A percentile compares a stretch with the other conserved stretches of the same genome.
Evolutionary conservation across 768 basidiomycete genomes (phyloP).

Genomic region (Tricholoma flavovirens): DNA sequence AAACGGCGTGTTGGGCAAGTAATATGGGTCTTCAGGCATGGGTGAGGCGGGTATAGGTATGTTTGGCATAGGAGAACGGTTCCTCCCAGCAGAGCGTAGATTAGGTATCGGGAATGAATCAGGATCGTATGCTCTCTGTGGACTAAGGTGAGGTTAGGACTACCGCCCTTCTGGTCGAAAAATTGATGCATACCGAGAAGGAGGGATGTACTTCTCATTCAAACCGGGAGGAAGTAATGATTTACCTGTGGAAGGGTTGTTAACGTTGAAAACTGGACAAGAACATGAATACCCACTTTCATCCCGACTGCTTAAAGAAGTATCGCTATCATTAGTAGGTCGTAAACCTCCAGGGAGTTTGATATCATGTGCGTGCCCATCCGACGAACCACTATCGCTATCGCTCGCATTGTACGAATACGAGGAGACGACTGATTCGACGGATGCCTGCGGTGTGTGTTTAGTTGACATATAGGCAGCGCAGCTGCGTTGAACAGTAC

Average conservation of each 20-base stretch:
- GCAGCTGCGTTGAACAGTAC: constrained; percentile 21
- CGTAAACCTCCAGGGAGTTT: constrained; percentile 18
- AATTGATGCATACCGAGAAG: background rate
- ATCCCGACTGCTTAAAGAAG: constrained; percentile 14
- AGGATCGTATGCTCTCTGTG: constrained; percentile 2
- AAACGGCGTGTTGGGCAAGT: constrained; percentile 17
- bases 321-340: constrained; percentile 16
- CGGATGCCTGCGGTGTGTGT: constrained; percentile 21
- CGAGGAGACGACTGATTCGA: constrained; percentile 22
- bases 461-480: constrained; percentile 18
- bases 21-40: constrained; percentile 10
- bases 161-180: background rate
- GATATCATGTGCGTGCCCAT: constrained; percentile 13
- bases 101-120: constrained; percentile 8
- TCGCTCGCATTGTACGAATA: constrained; percentile 12
- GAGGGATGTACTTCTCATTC: background rate
- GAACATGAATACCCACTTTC: constrained; percentile 10
- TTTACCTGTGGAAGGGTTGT: background rate
- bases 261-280: background rate
- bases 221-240: background rate
- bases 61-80: constrained; percentile 9
- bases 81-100: background rate
- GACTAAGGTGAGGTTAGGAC: background rate
- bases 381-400: constrained; percentile 11
- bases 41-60: constrained; percentile 17